phyloP scores from a whole-genome alignment of 1,284 basidiomycete species.

The Ganoderma meredithae region DNA sequence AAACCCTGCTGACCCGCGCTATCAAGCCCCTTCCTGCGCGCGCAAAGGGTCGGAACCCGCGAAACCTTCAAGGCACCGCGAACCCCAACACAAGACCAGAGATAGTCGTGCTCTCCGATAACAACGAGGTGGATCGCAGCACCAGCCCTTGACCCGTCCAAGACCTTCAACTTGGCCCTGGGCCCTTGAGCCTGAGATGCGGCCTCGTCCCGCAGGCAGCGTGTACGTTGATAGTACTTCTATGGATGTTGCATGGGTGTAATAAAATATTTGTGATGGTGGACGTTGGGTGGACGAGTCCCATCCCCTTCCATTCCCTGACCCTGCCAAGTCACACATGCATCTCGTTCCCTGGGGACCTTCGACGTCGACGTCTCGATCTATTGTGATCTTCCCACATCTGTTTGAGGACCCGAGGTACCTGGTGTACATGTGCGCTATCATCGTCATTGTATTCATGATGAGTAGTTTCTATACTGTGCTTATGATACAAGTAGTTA shows the following conservation, averaged over 20 bases:
- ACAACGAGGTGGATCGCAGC: constrained; percentile 4
- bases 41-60: constrained; percentile 21
- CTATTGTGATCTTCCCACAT: neutral
- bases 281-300: too few species aligned
- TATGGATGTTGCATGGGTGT: too few species aligned
- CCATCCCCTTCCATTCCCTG: neutral
- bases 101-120: constrained; percentile 36
- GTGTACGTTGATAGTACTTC: neutral
- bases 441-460: neutral
- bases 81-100: constrained; percentile 20
- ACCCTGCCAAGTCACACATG: too few species aligned
- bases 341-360: neutral
- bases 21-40: constrained; percentile 39
- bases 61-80: neutral
- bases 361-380: neutral
- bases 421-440: neutral
- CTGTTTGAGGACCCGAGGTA: neutral
- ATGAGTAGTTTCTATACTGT: neutral
- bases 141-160: neutral
- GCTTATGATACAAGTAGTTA: constrained; percentile 5
- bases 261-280: neutral
- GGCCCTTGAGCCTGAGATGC: neutral
- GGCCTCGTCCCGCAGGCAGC: neutral
- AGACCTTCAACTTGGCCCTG: too few species aligned
- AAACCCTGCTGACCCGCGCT: constrained; percentile 30